phyloP scores from a whole-genome alignment of 306 rosid species.

The Albizia julibrissin region DNA sequence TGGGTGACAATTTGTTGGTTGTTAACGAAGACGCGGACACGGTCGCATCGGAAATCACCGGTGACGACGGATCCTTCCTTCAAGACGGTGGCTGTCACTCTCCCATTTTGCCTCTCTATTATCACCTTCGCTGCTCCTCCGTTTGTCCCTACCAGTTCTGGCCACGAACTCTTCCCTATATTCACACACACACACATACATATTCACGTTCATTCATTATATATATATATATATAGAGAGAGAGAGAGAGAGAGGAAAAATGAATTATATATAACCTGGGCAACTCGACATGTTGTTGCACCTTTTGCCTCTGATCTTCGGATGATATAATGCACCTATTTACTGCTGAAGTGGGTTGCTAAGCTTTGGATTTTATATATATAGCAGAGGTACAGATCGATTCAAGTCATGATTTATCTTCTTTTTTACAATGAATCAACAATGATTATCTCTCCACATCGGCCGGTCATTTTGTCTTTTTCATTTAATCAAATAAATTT shows the following conservation, averaged over 20 bases:
- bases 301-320: no score
- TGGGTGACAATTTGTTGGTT: constrained; percentile 28
- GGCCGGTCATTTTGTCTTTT: neutral
- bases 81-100: constrained; percentile 36
- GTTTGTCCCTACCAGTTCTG: constrained; percentile 49
- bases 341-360: neutral
- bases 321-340: neutral
- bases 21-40: constrained; percentile 59
- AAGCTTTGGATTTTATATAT: neutral
- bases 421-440: neutral
- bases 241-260: no score
- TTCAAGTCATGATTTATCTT: neutral
- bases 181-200: no score
- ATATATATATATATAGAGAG: no score
- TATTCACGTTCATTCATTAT: no score
- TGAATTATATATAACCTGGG: neutral
- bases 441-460: neutral
- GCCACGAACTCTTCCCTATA: constrained; percentile 63
- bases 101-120: constrained; percentile 43
- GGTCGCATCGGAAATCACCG: constrained; percentile 44
- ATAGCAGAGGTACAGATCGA: neutral
- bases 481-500: no score
- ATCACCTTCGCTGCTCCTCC: constrained; percentile 43
- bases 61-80: constrained; percentile 45
- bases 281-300: neutral